phyloP scores from a whole-genome alignment of 495 filamentous ascomycete genomes.

The Friedmanniomyces simplex region DNA sequence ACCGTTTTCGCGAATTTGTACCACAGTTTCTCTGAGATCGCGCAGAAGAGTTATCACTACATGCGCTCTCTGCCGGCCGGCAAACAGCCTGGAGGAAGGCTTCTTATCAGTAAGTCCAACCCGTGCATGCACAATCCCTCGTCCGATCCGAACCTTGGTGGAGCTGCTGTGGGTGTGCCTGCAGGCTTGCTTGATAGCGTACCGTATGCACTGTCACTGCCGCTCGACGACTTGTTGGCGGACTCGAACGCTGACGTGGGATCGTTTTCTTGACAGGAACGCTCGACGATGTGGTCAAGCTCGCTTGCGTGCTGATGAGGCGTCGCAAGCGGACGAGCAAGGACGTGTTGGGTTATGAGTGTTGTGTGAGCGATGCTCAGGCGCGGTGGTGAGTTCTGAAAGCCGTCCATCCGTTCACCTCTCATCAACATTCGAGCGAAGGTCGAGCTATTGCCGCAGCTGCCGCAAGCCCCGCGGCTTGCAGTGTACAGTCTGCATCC shows the following conservation, averaged over 20 bases:
- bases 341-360: constrained; percentile 42
- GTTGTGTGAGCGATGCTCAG: constrained; percentile 51
- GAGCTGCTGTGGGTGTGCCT: no score
- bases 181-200: no score
- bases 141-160: no score
- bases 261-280: constrained; percentile 39
- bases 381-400: constrained; percentile 50
- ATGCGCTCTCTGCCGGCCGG: constrained; percentile 46
- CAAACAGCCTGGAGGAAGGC: constrained; percentile 41
- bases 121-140: no score
- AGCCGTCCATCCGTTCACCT: not conserved
- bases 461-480: no score
- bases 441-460: no score
- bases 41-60: constrained; percentile 79
- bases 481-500: no score
- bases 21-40: constrained; percentile 60
- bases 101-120: constrained; percentile 51
- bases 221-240: no score
- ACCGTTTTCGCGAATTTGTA: constrained; percentile 67
- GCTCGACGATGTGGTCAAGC: constrained; percentile 52
- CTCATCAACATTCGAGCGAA: no score
- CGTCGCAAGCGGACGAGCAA: constrained; percentile 38
- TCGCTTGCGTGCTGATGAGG: constrained; percentile 56
- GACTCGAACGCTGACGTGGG: not conserved
- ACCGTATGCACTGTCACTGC: no score